Evolutionary conservation across 2,329 filamentous ascomycete genomes (phyloP).

Genomic region (Pyrenophora seminiperda): DNA sequence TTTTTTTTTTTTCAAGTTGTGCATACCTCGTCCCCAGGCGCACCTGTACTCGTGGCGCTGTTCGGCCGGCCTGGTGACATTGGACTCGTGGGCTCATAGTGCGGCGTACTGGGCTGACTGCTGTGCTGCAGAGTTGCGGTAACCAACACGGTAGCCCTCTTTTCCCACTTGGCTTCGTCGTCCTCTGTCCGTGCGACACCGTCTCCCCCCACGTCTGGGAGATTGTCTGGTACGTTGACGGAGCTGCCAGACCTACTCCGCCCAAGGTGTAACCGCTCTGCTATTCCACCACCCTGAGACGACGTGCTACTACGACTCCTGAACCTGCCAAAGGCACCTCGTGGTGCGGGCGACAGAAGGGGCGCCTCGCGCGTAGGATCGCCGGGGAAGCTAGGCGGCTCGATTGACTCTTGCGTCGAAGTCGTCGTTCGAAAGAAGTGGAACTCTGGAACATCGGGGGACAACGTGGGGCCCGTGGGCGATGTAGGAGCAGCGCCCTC

Average conservation of each 20-base stretch:
- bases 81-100: constrained; percentile 27
- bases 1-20: constrained; percentile 2
- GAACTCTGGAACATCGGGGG: constrained; percentile 62
- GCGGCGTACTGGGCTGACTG: constrained; percentile 39
- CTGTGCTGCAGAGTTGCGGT: constrained; percentile 56
- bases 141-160: constrained; percentile 86
- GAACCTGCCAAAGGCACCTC: constrained; percentile 39
- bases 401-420: constrained; percentile 75
- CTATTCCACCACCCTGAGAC: constrained; percentile 56
- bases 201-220: constrained; percentile 72
- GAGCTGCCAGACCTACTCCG: constrained; percentile 64
- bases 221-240: constrained; percentile 75
- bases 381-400: constrained; percentile 65
- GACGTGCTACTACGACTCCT: constrained; percentile 43
- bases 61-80: constrained; percentile 15
- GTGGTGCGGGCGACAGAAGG: constrained; percentile 36
- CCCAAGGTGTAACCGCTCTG: constrained; percentile 70
- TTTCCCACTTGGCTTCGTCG: constrained; percentile 78
- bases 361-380: constrained; percentile 42
- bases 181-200: constrained; percentile 50
- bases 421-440: constrained; percentile 87
- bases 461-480: constrained; percentile 28
- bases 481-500: constrained; percentile 42
- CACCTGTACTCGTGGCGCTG: constrained; percentile 39
- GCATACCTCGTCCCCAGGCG: constrained; percentile 49